phyloP scores from a whole-genome alignment of 148 eudicot genomes.

The Dysphania ambrosioides region DNA sequence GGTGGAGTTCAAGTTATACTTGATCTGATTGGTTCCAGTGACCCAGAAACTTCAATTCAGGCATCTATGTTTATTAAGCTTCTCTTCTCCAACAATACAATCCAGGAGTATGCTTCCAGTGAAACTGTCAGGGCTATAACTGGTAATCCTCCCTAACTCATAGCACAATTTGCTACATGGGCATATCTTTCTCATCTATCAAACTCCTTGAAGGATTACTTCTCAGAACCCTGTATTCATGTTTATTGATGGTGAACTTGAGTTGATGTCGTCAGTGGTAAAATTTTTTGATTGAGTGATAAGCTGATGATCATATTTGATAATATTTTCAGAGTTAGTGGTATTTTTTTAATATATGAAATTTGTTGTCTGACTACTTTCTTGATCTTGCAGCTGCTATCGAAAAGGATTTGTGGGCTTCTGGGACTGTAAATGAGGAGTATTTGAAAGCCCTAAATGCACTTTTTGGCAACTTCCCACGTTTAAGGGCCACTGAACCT shows the following conservation, averaged over 20 bases:
- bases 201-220: neutral
- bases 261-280: too few relatives aligned
- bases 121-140: constrained; percentile 98
- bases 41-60: constrained; percentile 89
- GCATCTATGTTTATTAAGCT: constrained; percentile 92
- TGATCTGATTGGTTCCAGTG: constrained; percentile 91
- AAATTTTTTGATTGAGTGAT: too few relatives aligned
- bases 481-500: constrained; percentile 94
- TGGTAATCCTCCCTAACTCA: constrained; percentile 44
- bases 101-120: constrained; percentile 97
- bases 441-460: constrained; percentile 89
- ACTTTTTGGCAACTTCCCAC: constrained; percentile 90
- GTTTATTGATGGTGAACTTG: too few relatives aligned
- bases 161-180: neutral
- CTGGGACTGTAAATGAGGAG: constrained; percentile 86
- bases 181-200: too few relatives aligned
- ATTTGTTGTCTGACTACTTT: constrained; percentile 10
- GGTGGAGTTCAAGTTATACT: constrained; percentile 94
- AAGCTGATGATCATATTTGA: too few relatives aligned
- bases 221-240: too few relatives aligned
- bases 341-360: neutral
- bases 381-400: constrained; percentile 64
- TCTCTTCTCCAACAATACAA: constrained; percentile 88
- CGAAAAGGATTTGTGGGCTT: constrained; percentile 95
- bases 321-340: neutral